Conservation (phyloP, 257 asterid species). For the Solanum appendiculatum region DNA sequence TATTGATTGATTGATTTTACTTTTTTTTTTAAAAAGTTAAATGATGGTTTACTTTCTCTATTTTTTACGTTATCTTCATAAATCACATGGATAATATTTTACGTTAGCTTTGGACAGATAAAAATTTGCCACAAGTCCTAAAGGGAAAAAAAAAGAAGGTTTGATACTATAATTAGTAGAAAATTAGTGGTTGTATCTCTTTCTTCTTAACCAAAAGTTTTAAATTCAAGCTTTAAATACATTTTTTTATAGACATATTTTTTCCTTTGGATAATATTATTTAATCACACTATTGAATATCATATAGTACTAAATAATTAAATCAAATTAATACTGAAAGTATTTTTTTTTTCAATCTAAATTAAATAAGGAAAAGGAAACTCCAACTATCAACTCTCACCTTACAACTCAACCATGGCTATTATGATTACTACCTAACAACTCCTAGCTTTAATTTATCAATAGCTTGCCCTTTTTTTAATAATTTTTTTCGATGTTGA, state of each 20-base stretch:
- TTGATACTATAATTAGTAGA: too few relatives aligned
- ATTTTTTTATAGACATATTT: too few relatives aligned
- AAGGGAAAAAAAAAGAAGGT: too few relatives aligned
- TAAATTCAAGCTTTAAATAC: too few relatives aligned
- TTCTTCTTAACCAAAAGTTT: too few relatives aligned
- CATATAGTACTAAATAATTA: too few relatives aligned
- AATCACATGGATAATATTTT: background rate
- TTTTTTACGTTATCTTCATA: background rate
- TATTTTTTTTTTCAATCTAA: background rate
- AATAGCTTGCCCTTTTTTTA: background rate
- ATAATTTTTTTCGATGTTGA: rapidly evolving
- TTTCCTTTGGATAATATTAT: too few relatives aligned
- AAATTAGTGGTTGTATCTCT: background rate
- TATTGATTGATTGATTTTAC: background rate
- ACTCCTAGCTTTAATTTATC: background rate
- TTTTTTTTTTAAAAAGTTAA: background rate
- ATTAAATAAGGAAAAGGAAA: background rate
- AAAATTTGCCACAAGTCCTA: background rate
- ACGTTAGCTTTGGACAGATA: background rate
- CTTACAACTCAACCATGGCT: background rate
- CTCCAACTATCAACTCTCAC: background rate
- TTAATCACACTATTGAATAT: too few relatives aligned
- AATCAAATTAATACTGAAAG: too few relatives aligned
- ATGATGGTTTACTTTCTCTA: background rate
- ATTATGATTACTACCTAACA: background rate